Conservation (phyloP, 495 filamentous ascomycete species). For the Bacidia rubella region DNA sequence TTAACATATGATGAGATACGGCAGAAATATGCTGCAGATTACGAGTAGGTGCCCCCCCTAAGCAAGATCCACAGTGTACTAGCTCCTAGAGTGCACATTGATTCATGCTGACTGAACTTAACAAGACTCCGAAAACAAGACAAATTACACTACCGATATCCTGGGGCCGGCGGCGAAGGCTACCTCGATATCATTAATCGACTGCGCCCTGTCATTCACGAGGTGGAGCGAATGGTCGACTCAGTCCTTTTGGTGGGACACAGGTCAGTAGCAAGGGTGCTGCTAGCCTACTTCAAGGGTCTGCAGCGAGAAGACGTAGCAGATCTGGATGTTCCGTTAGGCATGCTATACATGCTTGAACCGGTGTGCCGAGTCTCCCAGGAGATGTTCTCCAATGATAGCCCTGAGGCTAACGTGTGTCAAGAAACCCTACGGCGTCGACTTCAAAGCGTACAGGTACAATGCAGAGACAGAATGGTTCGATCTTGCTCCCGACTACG, state of each 20-base stretch:
- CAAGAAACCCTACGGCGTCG: slow-evolving; percentile 86
- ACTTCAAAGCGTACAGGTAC: slow-evolving; percentile 88
- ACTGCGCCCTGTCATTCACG: slow-evolving; percentile 86
- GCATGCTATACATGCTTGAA: slow-evolving; percentile 84
- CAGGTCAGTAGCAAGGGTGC: slow-evolving; percentile 75
- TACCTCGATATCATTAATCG: slow-evolving; percentile 96
- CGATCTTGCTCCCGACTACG: slow-evolving; percentile 63
- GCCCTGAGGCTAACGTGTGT: neutral
- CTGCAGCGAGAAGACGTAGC: slow-evolving; percentile 81
- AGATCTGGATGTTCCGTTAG: slow-evolving; percentile 81
- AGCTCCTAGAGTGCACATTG: neutral
- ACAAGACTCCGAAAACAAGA: slow-evolving; percentile 52
- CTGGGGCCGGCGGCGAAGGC: slow-evolving; percentile 86
- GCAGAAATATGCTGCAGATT: slow-evolving; percentile 61
- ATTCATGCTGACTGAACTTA: neutral
- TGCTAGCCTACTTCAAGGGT: slow-evolving; percentile 92
- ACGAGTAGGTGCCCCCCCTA: slow-evolving; percentile 22
- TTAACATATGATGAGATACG: slow-evolving; percentile 88
- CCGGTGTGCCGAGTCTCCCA: slow-evolving; percentile 32
- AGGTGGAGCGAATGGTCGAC: slow-evolving; percentile 92
- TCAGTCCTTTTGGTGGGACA: slow-evolving; percentile 86
- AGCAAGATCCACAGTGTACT: no score
- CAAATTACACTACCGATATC: slow-evolving; percentile 83
- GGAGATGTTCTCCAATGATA: neutral
- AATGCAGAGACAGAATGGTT: slow-evolving; percentile 66